These are phyloP conservation scores for Cercospora beticola DNA, from an alignment of 2,329 filamentous ascomycete genomes.

Conservation along the genomic window DNA sequence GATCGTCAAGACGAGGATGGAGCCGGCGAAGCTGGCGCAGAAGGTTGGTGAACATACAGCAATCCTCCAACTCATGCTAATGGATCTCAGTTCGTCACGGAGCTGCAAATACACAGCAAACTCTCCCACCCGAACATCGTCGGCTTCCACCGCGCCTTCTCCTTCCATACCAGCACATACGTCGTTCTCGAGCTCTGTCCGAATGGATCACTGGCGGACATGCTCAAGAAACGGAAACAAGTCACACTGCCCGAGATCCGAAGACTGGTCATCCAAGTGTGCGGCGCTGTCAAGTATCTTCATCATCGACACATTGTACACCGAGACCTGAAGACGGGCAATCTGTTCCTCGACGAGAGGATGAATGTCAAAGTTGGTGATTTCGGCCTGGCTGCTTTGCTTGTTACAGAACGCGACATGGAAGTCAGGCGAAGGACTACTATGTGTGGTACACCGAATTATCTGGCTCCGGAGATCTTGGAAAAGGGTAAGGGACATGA, in stretches of 20 bases:
- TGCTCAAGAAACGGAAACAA: constrained; percentile 88
- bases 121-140: constrained; percentile 96
- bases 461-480: constrained; percentile 94
- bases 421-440: constrained; percentile 80
- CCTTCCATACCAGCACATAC: constrained; percentile 84
- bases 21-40: constrained; percentile 75
- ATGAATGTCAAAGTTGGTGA: constrained; percentile 99
- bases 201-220: constrained; percentile 95
- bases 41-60: constrained; percentile 56
- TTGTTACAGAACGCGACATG: constrained; percentile 89
- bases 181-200: constrained; percentile 91
- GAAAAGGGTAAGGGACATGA: constrained; percentile 95
- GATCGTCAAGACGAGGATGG: constrained; percentile 80
- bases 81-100: constrained; percentile 62
- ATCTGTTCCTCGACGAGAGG: constrained; percentile 87
- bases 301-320: constrained; percentile 95
- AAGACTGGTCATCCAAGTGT: constrained; percentile 90
- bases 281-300: constrained; percentile 96
- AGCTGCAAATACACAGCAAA: constrained; percentile 97
- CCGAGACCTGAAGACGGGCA: constrained; percentile 95
- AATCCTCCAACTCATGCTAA: background rate
- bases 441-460: constrained; percentile 95
- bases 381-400: constrained; percentile 88
- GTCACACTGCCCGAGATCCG: constrained; percentile 92
- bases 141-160: constrained; percentile 90